phyloP scores from a whole-genome alignment of 805 yeast species.

The Hanseniaspora taiwanica region DNA sequence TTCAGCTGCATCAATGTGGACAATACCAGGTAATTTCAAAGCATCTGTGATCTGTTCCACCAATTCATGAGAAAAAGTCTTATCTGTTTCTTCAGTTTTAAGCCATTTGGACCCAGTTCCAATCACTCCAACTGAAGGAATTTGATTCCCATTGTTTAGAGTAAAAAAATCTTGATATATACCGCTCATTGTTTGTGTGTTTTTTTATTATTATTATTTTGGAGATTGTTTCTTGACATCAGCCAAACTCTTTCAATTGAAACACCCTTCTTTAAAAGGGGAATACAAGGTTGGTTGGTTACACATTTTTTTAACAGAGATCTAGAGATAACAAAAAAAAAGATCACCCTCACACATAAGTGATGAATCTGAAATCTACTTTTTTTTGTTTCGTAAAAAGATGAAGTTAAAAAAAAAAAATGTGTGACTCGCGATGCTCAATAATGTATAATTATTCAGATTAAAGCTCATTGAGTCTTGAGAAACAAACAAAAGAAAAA shows the following conservation, averaged over 20 bases:
- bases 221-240: background rate
- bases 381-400: background rate
- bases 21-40: conserved; percentile 31
- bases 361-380: background rate
- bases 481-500: too few species aligned
- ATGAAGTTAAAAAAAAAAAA: too few species aligned
- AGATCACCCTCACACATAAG: too few species aligned
- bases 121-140: conserved; percentile 36
- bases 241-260: background rate
- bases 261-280: too few species aligned
- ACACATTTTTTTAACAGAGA: too few species aligned
- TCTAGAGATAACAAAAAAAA: too few species aligned
- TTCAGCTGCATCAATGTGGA: conserved; percentile 50
- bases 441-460: too few species aligned
- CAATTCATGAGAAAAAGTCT: conserved; percentile 20
- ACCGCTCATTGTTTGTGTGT: background rate
- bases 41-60: conserved; percentile 19
- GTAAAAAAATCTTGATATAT: conserved; percentile 17
- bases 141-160: conserved; percentile 26
- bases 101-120: conserved; percentile 55
- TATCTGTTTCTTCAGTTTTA: conserved; percentile 17
- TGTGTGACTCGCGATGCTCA: too few species aligned
- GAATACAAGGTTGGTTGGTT: too few species aligned
- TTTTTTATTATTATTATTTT: background rate
- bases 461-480: too few species aligned